A percentile compares a stretch with the other conserved stretches of the same genome.
These are phyloP conservation scores for Sechiopsis laciniata DNA, from an alignment of 306 rosid genomes.

Conservation along the genomic window DNA sequence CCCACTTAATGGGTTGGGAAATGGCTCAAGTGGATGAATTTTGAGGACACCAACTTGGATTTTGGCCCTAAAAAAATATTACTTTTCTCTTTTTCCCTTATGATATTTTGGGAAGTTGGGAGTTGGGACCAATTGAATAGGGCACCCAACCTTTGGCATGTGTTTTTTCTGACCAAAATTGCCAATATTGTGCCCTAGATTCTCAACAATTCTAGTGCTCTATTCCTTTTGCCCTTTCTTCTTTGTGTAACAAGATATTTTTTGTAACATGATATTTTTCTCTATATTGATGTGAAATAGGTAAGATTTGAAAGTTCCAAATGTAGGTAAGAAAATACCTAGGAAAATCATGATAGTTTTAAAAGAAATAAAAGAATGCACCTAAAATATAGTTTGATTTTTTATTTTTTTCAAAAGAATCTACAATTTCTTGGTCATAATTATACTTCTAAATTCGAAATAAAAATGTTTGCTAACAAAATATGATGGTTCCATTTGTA, in stretches of 20 bases:
- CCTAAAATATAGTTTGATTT: too few relatives aligned
- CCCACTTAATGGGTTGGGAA: constrained; percentile 18
- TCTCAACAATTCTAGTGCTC: constrained; percentile 17
- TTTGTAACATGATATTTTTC: background rate
- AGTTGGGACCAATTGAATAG: constrained; percentile 16
- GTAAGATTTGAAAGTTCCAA: background rate
- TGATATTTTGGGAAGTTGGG: background rate
- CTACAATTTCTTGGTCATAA: too few relatives aligned
- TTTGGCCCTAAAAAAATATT: background rate
- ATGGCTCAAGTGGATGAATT: constrained; percentile 16
- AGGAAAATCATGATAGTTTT: background rate
- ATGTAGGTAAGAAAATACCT: background rate
- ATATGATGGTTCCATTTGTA: background rate
- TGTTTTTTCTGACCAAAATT: constrained; percentile 15
- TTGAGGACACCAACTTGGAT: constrained; percentile 16
- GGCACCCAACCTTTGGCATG: constrained; percentile 7
- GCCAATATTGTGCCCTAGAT: constrained; percentile 12
- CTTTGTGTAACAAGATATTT: constrained; percentile 17
- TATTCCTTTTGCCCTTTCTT: background rate
- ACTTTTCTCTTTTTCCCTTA: background rate
- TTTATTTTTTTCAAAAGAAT: too few relatives aligned
- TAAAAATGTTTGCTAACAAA: background rate
- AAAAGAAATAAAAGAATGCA: background rate
- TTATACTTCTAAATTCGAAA: background rate
- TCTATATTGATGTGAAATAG: background rate